Conservation (phyloP, 2,329 filamentous ascomycete genomes). For the Penicillium fuscoglaucum region DNA sequence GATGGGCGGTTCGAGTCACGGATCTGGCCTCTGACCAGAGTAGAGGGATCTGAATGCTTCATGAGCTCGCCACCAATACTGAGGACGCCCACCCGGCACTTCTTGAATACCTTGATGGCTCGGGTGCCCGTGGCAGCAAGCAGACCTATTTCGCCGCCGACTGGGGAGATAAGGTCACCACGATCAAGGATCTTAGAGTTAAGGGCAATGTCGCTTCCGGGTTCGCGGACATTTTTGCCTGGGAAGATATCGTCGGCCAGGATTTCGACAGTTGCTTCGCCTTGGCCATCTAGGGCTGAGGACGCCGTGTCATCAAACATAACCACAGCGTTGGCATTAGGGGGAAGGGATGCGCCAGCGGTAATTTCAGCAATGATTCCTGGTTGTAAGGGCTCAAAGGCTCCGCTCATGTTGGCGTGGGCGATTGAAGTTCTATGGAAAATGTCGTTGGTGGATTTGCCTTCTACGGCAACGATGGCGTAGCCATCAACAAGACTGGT, state of each 20-base stretch:
- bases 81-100: conserved; percentile 77
- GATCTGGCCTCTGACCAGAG: conserved; percentile 59
- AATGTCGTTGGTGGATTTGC: conserved; percentile 85
- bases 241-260: conserved; percentile 70
- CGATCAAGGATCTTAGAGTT: conserved; percentile 69
- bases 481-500: conserved; percentile 97
- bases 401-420: conserved; percentile 66
- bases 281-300: conserved; percentile 64
- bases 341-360: conserved; percentile 84
- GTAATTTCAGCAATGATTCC: conserved; percentile 86
- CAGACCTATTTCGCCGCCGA: conserved; percentile 86
- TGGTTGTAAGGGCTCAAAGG: conserved; percentile 58
- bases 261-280: conserved; percentile 87
- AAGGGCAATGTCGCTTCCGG: conserved; percentile 79
- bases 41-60: conserved; percentile 52
- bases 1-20: conserved; percentile 88
- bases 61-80: conserved; percentile 96
- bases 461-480: conserved; percentile 81
- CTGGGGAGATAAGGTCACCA: conserved; percentile 76
- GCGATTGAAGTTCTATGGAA: conserved; percentile 59
- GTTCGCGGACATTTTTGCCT: conserved; percentile 85
- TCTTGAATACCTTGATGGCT: conserved; percentile 68
- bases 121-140: conserved; percentile 77
- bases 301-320: conserved; percentile 88
- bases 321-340: conserved; percentile 82